Conservation (phyloP, 2,329 filamentous ascomycete genomes). For the Curvularia sp. region DNA sequence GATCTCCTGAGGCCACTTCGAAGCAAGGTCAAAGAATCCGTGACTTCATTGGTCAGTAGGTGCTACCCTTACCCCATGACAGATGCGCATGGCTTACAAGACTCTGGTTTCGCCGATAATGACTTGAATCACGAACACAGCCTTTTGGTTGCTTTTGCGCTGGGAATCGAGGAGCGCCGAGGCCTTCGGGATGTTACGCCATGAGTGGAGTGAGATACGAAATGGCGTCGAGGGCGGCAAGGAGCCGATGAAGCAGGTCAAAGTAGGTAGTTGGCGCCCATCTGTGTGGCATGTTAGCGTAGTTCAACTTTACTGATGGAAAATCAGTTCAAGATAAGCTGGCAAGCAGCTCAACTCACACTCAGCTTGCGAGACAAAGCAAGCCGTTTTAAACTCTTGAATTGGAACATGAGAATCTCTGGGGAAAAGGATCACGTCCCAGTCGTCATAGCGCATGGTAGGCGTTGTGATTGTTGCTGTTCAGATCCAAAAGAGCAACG, state of each 20-base stretch:
- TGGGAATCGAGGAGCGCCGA: constrained; percentile 38
- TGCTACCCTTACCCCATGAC: constrained; percentile 20
- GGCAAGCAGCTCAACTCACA: constrained; percentile 26
- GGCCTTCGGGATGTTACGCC: constrained; percentile 36
- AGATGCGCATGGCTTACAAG: constrained; percentile 35
- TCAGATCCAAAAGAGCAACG: constrained; percentile 29
- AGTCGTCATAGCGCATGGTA: constrained; percentile 83
- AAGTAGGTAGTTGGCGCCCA: constrained; percentile 37
- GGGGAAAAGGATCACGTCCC: constrained; percentile 85
- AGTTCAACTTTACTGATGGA: neutral
- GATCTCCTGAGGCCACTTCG: constrained; percentile 46
- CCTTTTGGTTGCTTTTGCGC: constrained; percentile 33
- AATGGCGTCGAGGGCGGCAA: constrained; percentile 40
- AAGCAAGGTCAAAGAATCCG: constrained; percentile 35
- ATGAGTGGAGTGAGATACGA: constrained; percentile 48
- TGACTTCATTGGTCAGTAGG: constrained; percentile 36
- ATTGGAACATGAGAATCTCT: constrained; percentile 70
- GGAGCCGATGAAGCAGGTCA: constrained; percentile 43
- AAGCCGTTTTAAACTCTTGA: constrained; percentile 82
- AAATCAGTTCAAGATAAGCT: neutral
- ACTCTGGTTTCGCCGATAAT: constrained; percentile 39
- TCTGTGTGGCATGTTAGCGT: constrained; percentile 33
- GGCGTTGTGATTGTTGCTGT: constrained; percentile 27
- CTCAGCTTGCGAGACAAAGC: constrained; percentile 67
- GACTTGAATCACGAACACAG: constrained; percentile 41